Evolutionary conservation across 2,329 filamentous ascomycete genomes (phyloP).

Genomic region (Moelleriella libera): DNA sequence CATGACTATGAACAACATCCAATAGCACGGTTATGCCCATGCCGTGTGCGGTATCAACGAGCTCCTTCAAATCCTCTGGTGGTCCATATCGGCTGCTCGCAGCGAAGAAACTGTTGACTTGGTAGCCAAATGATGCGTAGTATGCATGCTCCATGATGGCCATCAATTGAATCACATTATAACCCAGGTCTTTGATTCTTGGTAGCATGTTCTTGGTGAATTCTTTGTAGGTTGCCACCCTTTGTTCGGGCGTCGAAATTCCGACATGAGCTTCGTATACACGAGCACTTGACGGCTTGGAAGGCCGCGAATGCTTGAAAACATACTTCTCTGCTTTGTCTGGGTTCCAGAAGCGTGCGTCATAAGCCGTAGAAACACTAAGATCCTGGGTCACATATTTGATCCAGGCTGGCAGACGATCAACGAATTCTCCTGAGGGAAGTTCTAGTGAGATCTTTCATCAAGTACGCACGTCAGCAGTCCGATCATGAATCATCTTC

Average conservation of each 20-base stretch:
- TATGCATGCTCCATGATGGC: constrained; percentile 99
- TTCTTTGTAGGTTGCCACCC: constrained; percentile 90
- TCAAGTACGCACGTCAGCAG: neutral
- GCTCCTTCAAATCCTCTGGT: constrained; percentile 89
- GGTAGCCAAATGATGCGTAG: constrained; percentile 97
- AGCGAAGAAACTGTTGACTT: constrained; percentile 97
- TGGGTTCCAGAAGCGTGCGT: constrained; percentile 95
- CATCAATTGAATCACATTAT: constrained; percentile 98
- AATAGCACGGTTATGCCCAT: constrained; percentile 84
- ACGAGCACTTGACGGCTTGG: constrained; percentile 72
- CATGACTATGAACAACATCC: constrained; percentile 95
- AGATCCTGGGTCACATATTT: constrained; percentile 93
- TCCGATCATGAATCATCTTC: neutral
- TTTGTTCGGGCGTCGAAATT: constrained; percentile 82
- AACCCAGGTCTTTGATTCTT: constrained; percentile 77
- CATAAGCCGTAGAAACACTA: constrained; percentile 77
- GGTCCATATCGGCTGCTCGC: constrained; percentile 89
- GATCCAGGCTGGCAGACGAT: constrained; percentile 92
- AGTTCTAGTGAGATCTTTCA: constrained; percentile 67
- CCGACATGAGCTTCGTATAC: constrained; percentile 99
- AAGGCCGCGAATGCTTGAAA: constrained; percentile 72
- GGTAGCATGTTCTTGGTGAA: constrained; percentile 89
- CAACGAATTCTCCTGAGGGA: constrained; percentile 65
- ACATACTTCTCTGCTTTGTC: constrained; percentile 60
- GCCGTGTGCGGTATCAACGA: constrained; percentile 87